A percentile compares a stretch with the other conserved stretches of the same genome.
phyloP scores from a whole-genome alignment of 345 rosid genomes.

The Combretum micranthum region DNA sequence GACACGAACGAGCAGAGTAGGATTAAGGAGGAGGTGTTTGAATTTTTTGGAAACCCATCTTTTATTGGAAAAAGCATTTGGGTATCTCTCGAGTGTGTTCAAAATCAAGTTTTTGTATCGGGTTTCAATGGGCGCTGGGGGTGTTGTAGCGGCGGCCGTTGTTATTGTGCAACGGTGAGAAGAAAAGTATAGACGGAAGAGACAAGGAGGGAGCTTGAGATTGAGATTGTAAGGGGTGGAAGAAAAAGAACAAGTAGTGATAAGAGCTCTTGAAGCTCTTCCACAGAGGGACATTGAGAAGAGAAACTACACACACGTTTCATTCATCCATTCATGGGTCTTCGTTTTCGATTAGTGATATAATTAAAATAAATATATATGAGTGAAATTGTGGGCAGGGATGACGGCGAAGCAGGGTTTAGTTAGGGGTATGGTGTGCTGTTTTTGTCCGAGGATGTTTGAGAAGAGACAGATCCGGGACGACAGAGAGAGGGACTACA shows the following conservation, averaged over 20 bases:
- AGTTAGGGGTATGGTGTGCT: no score
- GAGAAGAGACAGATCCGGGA: no score
- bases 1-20: conserved; percentile 44
- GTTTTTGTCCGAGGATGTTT: no score
- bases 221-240: conserved; percentile 16
- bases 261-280: conserved; percentile 54
- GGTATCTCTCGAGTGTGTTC: conserved; percentile 25
- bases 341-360: no score
- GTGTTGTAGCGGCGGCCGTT: conserved; percentile 20
- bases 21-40: conserved; percentile 30
- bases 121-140: conserved; percentile 17
- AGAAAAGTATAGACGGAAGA: conserved; percentile 21
- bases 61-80: conserved; percentile 27
- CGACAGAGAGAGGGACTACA: no score
- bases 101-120: conserved; percentile 42
- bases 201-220: conserved; percentile 21
- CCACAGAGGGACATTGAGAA: conserved; percentile 55
- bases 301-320: not conserved
- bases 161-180: conserved; percentile 12
- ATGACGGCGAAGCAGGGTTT: no score
- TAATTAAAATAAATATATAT: no score
- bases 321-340: no score
- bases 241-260: conserved; percentile 6
- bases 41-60: conserved; percentile 43
- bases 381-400: no score